These are phyloP conservation scores for Spathaspora sp. DNA, from an alignment of 1,139 yeast genomes.

Conservation along the genomic window DNA sequence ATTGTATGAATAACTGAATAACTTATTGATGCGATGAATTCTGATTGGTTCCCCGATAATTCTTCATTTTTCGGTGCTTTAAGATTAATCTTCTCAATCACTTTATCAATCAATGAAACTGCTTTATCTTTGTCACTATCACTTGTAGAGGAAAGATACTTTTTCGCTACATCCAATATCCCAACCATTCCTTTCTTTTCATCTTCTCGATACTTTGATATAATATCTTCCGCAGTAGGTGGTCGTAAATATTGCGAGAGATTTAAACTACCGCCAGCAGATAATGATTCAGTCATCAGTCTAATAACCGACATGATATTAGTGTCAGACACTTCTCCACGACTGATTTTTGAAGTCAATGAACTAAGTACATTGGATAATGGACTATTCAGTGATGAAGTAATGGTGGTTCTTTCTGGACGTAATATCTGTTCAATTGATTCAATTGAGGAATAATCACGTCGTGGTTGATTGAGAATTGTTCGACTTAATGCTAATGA, in stretches of 20 bases:
- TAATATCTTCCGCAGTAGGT: constrained; percentile 20
- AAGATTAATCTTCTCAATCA: constrained; percentile 21
- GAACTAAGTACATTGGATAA: constrained; percentile 30
- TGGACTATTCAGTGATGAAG: constrained; percentile 22
- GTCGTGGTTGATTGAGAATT: constrained; percentile 27
- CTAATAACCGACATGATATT: constrained; percentile 39
- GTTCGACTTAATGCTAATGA: constrained; percentile 60
- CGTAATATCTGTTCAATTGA: constrained; percentile 26
- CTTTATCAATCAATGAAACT: constrained; percentile 24
- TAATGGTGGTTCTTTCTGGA: constrained; percentile 11
- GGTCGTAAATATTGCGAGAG: constrained; percentile 17
- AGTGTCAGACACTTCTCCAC: constrained; percentile 24
- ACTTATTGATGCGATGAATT: constrained; percentile 27
- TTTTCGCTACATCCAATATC: constrained; percentile 41
- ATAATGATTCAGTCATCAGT: constrained; percentile 43
- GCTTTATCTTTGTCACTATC: constrained; percentile 16
- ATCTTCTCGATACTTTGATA: constrained; percentile 25
- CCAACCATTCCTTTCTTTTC: constrained; percentile 29
- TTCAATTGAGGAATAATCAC: constrained; percentile 26
- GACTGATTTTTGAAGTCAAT: constrained; percentile 21
- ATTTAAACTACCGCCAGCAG: constrained; percentile 18
- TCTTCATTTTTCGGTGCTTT: constrained; percentile 14
- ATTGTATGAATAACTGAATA: constrained; percentile 33
- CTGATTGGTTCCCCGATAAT: constrained; percentile 16
- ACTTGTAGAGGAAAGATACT: constrained; percentile 22